Percentiles rank a stretch among this genome's conserved stretches.
Evolutionary conservation across 352 stramenopile species (phyloP).

Genomic region (Phytophthora pinifolia): DNA sequence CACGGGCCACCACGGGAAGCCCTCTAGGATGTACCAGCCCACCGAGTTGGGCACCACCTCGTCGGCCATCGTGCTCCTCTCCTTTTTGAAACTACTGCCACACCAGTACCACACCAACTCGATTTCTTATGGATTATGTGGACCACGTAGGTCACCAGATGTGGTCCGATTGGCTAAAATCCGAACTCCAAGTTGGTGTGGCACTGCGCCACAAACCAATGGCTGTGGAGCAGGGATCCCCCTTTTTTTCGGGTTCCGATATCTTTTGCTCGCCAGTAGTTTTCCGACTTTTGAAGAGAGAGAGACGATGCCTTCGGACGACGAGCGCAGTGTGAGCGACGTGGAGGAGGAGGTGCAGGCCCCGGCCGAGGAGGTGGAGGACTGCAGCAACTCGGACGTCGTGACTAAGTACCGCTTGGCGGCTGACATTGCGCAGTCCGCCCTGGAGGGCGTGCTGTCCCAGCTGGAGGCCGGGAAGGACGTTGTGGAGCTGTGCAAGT

Average conservation of each 20-base stretch:
- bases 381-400: conserved; percentile 91
- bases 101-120: no score
- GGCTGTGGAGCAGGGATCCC: background rate
- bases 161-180: no score
- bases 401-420: conserved; percentile 98
- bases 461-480: conserved; percentile 94
- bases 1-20: conserved; percentile 86
- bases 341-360: conserved; percentile 64
- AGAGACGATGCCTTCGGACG: conserved; percentile 41
- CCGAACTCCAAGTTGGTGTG: no score
- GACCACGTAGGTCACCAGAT: no score
- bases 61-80: conserved; percentile 11
- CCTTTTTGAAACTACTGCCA: background rate
- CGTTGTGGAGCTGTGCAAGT: conserved; percentile 96
- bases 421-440: conserved; percentile 98
- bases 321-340: conserved; percentile 62
- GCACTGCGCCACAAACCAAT: background rate
- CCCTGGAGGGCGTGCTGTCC: conserved; percentile 94
- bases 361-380: conserved; percentile 70
- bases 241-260: no score
- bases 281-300: background rate
- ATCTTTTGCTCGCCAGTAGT: conserved; percentile 16
- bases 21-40: conserved; percentile 85
- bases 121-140: no score
- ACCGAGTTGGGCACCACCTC: conserved; percentile 64